Evolutionary conservation across 306 rosid species (phyloP).

Genomic region (Biancaea sappan): DNA sequence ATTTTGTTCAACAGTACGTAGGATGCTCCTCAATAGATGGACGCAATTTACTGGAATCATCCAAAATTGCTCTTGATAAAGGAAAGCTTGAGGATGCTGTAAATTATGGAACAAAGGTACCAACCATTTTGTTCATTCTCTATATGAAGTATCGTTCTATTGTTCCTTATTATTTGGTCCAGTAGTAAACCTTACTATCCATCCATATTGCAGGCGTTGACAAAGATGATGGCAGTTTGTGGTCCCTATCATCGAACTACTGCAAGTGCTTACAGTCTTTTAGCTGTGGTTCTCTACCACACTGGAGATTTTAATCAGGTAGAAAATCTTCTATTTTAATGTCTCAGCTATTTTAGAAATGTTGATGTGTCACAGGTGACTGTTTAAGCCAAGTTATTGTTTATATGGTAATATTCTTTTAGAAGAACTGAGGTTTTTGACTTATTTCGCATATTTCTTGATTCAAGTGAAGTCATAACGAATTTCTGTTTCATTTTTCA

Average conservation of each 20-base stretch:
- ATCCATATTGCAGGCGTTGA: conserved; percentile 65
- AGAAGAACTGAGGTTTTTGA: not conserved
- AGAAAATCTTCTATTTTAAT: conserved; percentile 9
- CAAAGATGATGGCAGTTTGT: conserved; percentile 90
- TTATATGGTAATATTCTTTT: not conserved
- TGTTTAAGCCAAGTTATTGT: not conserved
- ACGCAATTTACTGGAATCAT: conserved; percentile 85
- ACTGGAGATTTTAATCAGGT: conserved; percentile 99
- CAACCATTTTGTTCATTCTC: conserved; percentile 14
- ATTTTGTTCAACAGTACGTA: conserved; percentile 65
- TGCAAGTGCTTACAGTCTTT: conserved; percentile 94
- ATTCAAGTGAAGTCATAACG: not conserved
- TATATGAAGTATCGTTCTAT: not conserved
- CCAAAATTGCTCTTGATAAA: conserved; percentile 94
- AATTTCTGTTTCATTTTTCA: not conserved
- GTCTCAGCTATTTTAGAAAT: conserved; percentile 23
- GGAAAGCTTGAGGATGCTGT: conserved; percentile 99
- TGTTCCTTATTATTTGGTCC: not conserved
- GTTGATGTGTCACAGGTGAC: not conserved
- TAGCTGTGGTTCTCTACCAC: conserved; percentile 98
- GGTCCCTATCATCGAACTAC: conserved; percentile 97
- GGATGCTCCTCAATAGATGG: conserved; percentile 90
- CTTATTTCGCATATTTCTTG: not conserved
- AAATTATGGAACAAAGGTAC: conserved; percentile 90
- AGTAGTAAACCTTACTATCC: conserved; percentile 26